These are phyloP conservation scores for Polyplosphaeria fusca DNA, from an alignment of 495 filamentous ascomycete genomes.

Conservation along the genomic window DNA sequence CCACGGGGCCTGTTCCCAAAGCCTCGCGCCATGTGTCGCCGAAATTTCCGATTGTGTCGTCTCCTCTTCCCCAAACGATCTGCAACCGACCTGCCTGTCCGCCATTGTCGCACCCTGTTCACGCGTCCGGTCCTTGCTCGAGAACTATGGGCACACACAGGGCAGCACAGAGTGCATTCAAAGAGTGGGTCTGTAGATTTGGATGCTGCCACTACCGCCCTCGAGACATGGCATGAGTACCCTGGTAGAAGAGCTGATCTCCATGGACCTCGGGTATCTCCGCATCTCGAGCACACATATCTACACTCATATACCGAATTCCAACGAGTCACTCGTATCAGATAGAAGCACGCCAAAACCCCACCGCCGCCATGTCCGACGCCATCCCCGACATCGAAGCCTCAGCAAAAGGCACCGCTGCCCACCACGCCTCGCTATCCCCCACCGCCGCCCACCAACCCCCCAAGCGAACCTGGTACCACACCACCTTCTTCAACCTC, in stretches of 20 bases:
- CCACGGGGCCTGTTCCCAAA: background rate
- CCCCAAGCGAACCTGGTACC: background rate
- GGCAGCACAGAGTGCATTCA: too few relatives aligned
- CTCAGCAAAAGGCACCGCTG: background rate
- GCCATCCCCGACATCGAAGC: background rate
- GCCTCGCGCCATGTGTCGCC: background rate
- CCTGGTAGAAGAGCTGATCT: too few relatives aligned
- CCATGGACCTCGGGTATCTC: background rate
- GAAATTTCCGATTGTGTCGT: too few relatives aligned
- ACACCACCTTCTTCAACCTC: constrained; percentile 5
- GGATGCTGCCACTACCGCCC: too few relatives aligned
- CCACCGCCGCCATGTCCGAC: background rate
- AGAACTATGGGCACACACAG: too few relatives aligned
- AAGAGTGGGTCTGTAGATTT: too few relatives aligned
- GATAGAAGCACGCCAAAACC: background rate
- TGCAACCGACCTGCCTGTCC: too few relatives aligned
- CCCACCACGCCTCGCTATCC: background rate
- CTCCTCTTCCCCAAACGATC: too few relatives aligned
- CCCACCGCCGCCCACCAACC: background rate
- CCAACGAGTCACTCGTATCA: background rate
- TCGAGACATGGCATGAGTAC: too few relatives aligned
- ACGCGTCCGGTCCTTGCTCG: too few relatives aligned
- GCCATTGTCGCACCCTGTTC: too few relatives aligned
- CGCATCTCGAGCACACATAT: background rate
- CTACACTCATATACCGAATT: background rate